Conservation (phyloP, 495 filamentous ascomycete genomes). For the Penicillium cinerascens region DNA sequence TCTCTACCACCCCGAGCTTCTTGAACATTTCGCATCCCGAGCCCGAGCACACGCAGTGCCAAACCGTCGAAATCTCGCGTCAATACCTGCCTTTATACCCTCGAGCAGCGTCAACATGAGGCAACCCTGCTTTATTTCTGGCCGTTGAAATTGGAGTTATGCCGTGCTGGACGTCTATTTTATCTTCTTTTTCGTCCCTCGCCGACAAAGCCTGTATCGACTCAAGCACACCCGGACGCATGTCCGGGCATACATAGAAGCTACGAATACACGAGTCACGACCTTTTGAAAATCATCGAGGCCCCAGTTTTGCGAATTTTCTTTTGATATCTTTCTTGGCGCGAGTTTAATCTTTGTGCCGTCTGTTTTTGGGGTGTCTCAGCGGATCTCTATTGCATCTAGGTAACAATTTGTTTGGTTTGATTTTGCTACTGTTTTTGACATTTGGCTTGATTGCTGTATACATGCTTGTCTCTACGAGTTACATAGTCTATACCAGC, state of each 20-base stretch:
- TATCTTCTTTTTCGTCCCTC: conserved; percentile 2
- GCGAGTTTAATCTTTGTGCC: background rate
- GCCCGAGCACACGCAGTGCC: background rate
- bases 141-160: background rate
- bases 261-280: conserved; percentile 29
- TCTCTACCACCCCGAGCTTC: background rate
- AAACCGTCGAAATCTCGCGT: background rate
- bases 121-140: background rate
- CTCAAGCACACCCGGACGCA: conserved; percentile 2
- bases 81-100: background rate
- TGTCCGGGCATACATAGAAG: conserved; percentile 26
- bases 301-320: conserved; percentile 4
- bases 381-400: background rate
- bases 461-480: background rate
- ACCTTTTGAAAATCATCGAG: conserved; percentile 19
- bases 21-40: background rate
- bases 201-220: conserved; percentile 19
- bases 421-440: background rate
- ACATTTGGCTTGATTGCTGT: background rate
- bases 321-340: background rate
- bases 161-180: background rate
- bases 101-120: background rate
- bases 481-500: background rate
- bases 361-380: background rate
- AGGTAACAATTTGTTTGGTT: background rate